Conservation (phyloP, 805 yeast species). For the Saccharomycopsis microspora region DNA sequence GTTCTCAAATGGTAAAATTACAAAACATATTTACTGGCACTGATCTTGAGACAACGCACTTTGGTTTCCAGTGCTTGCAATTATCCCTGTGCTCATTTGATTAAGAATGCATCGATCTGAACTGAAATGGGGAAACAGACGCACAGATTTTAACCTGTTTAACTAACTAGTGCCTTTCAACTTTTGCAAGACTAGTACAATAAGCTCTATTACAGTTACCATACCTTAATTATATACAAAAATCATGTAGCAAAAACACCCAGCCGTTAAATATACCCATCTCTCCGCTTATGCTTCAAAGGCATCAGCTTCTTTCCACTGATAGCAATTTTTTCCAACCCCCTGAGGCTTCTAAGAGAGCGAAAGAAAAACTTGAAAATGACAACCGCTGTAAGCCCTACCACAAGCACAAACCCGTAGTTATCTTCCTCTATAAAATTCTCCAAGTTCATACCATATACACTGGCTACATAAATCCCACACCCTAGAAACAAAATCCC, state of each 20-base stretch:
- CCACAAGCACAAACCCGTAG: constrained; percentile 50
- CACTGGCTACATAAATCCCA: constrained; percentile 77
- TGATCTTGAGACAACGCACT: too few relatives aligned
- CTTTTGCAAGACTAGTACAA: too few relatives aligned
- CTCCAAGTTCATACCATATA: constrained; percentile 80
- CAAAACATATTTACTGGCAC: too few relatives aligned
- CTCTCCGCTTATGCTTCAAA: neutral
- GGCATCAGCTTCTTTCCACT: constrained; percentile 18
- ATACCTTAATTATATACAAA: neutral
- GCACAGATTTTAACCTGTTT: too few relatives aligned
- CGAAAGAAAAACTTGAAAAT: constrained; percentile 36
- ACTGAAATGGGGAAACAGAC: too few relatives aligned
- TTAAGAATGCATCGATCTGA: too few relatives aligned
- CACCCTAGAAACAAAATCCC: constrained; percentile 79
- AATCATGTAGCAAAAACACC: neutral
- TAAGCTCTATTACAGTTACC: neutral
- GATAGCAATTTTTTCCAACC: constrained; percentile 67
- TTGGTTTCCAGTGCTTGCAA: too few relatives aligned
- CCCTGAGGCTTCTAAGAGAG: constrained; percentile 47
- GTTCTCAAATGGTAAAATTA: too few relatives aligned
- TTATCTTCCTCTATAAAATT: constrained; percentile 64
- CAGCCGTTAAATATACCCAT: neutral
- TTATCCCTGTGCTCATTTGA: too few relatives aligned
- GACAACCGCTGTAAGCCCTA: constrained; percentile 24
- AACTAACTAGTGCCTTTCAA: too few relatives aligned